phyloP scores from a whole-genome alignment of 768 basidiomycete genomes.

The Rhizopogon sp. region DNA sequence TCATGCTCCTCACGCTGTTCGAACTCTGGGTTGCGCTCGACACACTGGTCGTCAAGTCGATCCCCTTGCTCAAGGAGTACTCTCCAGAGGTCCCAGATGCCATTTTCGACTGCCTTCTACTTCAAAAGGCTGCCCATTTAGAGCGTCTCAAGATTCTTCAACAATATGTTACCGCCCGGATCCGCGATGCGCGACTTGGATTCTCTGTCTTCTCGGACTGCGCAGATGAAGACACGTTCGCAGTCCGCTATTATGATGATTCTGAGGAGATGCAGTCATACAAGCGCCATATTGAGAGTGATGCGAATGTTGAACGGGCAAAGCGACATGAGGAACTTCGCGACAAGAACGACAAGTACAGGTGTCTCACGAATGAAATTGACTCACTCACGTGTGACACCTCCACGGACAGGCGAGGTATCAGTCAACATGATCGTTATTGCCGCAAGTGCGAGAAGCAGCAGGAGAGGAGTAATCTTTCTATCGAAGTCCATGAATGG shows the following conservation, averaged over 20 bases:
- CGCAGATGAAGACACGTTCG: conserved; percentile 19
- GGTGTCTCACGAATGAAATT: neutral
- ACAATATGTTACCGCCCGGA: conserved; percentile 28
- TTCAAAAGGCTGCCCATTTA: conserved; percentile 26
- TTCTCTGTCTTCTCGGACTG: conserved; percentile 30
- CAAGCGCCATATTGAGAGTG: conserved; percentile 21
- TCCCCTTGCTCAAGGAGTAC: conserved; percentile 37
- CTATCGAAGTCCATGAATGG: conserved; percentile 38
- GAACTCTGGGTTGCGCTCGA: conserved; percentile 48
- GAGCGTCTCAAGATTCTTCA: conserved; percentile 21
- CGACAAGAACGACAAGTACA: conserved; percentile 12
- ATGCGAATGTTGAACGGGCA: conserved; percentile 14
- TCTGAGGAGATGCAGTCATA: conserved; percentile 14
- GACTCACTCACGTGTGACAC: neutral
- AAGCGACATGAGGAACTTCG: conserved; percentile 24
- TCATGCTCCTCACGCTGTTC: conserved; percentile 40
- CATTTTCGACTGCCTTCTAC: conserved; percentile 37
- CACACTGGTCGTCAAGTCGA: conserved; percentile 23
- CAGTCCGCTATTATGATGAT: conserved; percentile 28
- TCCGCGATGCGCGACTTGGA: conserved; percentile 4
- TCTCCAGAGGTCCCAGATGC: conserved; percentile 38
- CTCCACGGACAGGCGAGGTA: neutral
- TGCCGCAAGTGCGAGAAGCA: conserved; percentile 26
- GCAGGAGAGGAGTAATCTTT: conserved; percentile 9
- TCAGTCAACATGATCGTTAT: neutral